These are phyloP conservation scores for Macadamia integrifolia DNA, from an alignment of 164 flowering plant genomes.

Conservation along the genomic window DNA sequence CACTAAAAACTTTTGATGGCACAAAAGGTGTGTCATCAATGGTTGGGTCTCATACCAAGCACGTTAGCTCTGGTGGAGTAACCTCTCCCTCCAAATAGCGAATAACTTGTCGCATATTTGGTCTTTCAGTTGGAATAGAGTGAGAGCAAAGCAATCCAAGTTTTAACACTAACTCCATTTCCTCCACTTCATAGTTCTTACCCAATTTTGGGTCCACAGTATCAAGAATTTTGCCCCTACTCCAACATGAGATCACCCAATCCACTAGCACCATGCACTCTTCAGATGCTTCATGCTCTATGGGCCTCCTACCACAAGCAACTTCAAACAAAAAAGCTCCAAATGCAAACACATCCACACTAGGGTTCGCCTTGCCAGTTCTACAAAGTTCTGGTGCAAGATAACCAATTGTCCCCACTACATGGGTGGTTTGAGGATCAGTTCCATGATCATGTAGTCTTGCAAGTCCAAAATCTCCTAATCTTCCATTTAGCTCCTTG, in stretches of 20 bases:
- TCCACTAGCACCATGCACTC: neutral
- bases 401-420: neutral
- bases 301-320: neutral
- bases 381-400: neutral
- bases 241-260: neutral
- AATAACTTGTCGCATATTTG: neutral
- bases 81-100: neutral
- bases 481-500: neutral
- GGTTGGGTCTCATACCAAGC: neutral
- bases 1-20: too few species aligned
- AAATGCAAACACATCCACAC: neutral
- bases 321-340: neutral
- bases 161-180: neutral
- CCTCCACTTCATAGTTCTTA: neutral
- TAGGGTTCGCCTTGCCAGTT: neutral
- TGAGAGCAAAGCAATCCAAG: neutral
- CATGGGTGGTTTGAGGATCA: neutral
- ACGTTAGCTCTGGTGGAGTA: neutral
- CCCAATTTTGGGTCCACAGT: neutral
- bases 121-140: neutral
- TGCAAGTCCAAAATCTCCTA: neutral
- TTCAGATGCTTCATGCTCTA: neutral
- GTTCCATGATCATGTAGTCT: neutral
- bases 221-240: neutral
- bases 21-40: too few species aligned